These are phyloP conservation scores for Hirschioporus abietinus DNA, from an alignment of 768 basidiomycete genomes.

Conservation along the genomic window DNA sequence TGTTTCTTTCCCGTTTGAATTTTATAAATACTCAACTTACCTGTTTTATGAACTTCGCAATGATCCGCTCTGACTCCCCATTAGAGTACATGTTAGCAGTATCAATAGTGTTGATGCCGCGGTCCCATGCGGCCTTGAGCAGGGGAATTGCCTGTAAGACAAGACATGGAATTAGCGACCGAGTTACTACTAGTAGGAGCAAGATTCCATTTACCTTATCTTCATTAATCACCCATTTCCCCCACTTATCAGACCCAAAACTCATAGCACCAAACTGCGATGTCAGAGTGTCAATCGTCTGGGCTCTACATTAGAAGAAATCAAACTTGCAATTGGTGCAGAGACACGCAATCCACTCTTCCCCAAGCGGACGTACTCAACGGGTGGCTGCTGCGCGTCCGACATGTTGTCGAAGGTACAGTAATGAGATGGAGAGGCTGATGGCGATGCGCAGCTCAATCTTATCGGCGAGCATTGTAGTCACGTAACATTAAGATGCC, in stretches of 20 bases:
- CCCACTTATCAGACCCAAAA: too few relatives aligned
- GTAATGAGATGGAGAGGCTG: too few relatives aligned
- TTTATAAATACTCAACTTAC: background rate
- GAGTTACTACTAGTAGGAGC: background rate
- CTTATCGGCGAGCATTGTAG: too few relatives aligned
- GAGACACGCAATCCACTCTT: conserved; percentile 29
- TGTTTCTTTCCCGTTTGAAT: background rate
- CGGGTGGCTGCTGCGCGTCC: background rate
- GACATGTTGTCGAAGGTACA: too few relatives aligned
- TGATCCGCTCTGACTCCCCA: conserved; percentile 16
- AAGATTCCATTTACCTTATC: conserved; percentile 12
- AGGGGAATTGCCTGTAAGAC: conserved; percentile 13
- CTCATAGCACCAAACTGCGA: conserved; percentile 19
- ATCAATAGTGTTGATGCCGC: conserved; percentile 24
- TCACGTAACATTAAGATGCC: too few relatives aligned
- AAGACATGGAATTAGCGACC: background rate
- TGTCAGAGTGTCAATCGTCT: background rate
- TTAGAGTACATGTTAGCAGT: conserved; percentile 23
- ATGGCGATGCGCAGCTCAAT: too few relatives aligned
- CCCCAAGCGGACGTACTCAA: conserved; percentile 26
- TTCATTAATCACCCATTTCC: conserved; percentile 15
- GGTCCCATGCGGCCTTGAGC: conserved; percentile 26
- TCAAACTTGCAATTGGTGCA: conserved; percentile 24
- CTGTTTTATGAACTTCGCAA: conserved; percentile 17
- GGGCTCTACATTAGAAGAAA: background rate